Base-by-base conservation (phyloP, 345 rosid genomes). In the Turritis glabra region DNA sequence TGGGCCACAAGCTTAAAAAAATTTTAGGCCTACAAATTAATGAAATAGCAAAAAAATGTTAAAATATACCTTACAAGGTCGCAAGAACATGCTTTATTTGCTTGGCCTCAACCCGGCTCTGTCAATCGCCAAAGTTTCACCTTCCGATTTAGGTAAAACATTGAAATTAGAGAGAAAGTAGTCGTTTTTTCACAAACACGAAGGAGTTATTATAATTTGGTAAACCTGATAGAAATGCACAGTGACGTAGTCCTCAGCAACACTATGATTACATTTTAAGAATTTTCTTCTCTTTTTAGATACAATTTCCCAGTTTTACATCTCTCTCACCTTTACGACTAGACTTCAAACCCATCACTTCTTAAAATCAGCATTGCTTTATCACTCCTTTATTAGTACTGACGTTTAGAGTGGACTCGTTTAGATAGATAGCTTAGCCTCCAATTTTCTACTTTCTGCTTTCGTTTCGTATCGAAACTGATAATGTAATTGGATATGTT, bases 71-170 rank as follows among this genome's bases (percentile, higher is more conserved):
- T n/a, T n/a, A n/a, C n/a, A n/a, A n/a, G n/a, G n/a, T n/a, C n/a
- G n/a, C n/a, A n/a, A n/a, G n/a, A n/a, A n/a, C n/a, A n/a, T n/a
- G n/a, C n/a, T n/a, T n/a, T n/a, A n/a, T n/a, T n/a, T n/a, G n/a
- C n/a, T n/a, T n/a, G n/a, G n/a, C n/a, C n/a, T n/a, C n/a, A n/a
- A n/a, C n/a, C n/a, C n/a, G n/a, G n/a, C n/a, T n/a, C n/a, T n/a
- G n/a, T n/a, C n/a, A n/a, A n/a, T n/a, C n/a, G 10, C 25, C 48
- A 51, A 35, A 67, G 37, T 37, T n/a, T n/a, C 77, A 47, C 46
- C 26, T 18, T 64, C 43, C 29, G 37, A 44, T 52, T 52, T 29
- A 62, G 76, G 76, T 62, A 63, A 40, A 41, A 22, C 19, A 11
- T 5, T 32, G 57, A 27, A 60, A 50, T 2, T 5, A 32, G 32